A percentile compares a stretch with the other conserved stretches of the same genome.
Conservation (phyloP, 306 rosid species). For the Fragaria ananassa region DNA sequence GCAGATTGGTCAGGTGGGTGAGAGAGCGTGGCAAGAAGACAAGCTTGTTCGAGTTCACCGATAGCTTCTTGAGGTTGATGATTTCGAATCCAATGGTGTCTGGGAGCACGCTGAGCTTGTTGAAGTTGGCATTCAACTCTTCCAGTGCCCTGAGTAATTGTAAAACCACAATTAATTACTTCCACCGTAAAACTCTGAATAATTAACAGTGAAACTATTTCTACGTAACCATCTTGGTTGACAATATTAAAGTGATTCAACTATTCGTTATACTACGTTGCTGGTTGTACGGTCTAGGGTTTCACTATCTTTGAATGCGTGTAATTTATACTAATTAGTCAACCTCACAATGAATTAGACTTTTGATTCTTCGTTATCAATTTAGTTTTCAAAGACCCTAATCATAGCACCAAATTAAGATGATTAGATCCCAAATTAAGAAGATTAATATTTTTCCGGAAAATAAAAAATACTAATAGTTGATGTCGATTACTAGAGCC, state of each 20-base stretch:
- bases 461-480: not conserved
- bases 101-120: slow-evolving; percentile 56
- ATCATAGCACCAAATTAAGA: not conserved
- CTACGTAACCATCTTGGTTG: not conserved
- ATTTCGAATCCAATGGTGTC: slow-evolving; percentile 69
- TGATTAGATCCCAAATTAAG: not conserved
- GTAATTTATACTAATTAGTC: not conserved
- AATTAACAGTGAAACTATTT: not conserved
- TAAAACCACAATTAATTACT: not conserved
- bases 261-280: not conserved
- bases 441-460: not conserved
- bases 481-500: not conserved
- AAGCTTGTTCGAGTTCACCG: slow-evolving; percentile 76
- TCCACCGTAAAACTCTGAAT: not conserved
- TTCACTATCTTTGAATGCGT: not conserved
- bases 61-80: slow-evolving; percentile 56
- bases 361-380: not conserved
- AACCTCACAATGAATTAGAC: not conserved
- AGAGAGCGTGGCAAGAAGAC: slow-evolving; percentile 58
- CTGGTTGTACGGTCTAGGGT: slow-evolving; percentile 4
- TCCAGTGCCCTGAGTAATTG: slow-evolving; percentile 49
- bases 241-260: not conserved
- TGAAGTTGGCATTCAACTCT: slow-evolving; percentile 88
- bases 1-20: slow-evolving; percentile 54
- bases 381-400: not conserved